Percentiles rank a stretch among this genome's conserved stretches.
Evolutionary conservation across 768 basidiomycete species (phyloP).

Genomic region (Amylocystis lapponica): DNA sequence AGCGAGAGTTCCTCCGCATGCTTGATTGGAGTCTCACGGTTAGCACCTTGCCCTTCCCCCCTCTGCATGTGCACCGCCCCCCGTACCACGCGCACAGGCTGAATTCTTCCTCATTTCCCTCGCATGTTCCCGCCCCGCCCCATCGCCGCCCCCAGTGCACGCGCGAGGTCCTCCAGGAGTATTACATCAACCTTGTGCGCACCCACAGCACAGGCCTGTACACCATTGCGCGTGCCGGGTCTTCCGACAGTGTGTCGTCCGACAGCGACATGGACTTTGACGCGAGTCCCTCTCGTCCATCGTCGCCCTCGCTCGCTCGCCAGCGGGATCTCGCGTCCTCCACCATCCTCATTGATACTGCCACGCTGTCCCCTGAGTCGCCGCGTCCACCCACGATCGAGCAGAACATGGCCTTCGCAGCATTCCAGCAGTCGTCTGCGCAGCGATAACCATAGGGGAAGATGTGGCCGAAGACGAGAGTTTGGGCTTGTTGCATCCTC

Average conservation of each 20-base stretch:
- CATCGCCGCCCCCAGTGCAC: slow-evolving; percentile 85
- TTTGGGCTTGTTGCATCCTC: too few species aligned
- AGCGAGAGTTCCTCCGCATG: slow-evolving; percentile 85
- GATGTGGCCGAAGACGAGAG: too few species aligned
- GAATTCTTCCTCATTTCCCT: slow-evolving; percentile 1
- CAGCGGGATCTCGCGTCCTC: slow-evolving; percentile 25
- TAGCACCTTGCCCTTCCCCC: slow-evolving; percentile 30
- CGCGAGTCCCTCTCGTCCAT: slow-evolving; percentile 39
- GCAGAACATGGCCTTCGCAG: slow-evolving; percentile 81
- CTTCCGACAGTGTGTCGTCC: slow-evolving; percentile 25
- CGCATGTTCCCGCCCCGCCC: too few species aligned
- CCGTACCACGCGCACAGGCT: slow-evolving; percentile 2
- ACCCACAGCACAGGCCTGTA: slow-evolving; percentile 67
- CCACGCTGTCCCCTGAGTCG: slow-evolving; percentile 35
- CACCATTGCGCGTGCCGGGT: slow-evolving; percentile 40
- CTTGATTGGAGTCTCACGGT: slow-evolving; percentile 96
- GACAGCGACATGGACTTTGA: slow-evolving; percentile 51
- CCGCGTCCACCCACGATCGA: slow-evolving; percentile 65
- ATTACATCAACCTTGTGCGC: slow-evolving; percentile 89
- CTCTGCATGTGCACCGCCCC: not conserved
- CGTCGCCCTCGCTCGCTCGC: slow-evolving; percentile 40
- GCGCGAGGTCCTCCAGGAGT: slow-evolving; percentile 84
- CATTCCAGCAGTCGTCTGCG: slow-evolving; percentile 33
- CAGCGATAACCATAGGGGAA: too few species aligned
- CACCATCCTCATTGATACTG: slow-evolving; percentile 32